Percentiles rank a stretch among this genome's conserved stretches.
Conservation (phyloP, 257 asterid species). For the Solanum sejunctum region DNA sequence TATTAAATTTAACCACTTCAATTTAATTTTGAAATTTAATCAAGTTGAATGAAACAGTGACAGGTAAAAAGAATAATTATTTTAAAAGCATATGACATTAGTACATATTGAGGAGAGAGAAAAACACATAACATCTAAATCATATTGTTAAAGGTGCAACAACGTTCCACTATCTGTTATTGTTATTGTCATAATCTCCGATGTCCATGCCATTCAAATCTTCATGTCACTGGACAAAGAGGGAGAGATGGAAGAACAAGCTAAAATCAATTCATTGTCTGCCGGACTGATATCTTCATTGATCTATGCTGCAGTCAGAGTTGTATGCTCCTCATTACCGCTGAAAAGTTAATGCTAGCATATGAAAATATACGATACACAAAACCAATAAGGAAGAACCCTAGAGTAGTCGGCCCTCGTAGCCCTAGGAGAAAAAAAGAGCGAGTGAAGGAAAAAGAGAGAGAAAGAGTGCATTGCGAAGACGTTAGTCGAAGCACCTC, state of each 20-base stretch:
- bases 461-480: not conserved
- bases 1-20: no score
- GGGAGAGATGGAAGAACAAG: no score
- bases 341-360: not conserved
- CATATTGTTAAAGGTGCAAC: not conserved
- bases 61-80: no score
- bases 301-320: accelerated
- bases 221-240: no score
- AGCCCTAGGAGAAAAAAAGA: not conserved
- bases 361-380: not conserved
- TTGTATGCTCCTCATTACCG: not conserved
- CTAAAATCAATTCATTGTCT: not conserved
- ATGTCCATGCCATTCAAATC: not conserved
- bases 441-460: not conserved
- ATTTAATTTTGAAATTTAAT: no score
- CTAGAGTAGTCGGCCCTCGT: not conserved
- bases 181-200: no score
- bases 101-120: no score
- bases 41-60: no score
- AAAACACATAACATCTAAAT: not conserved
- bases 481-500: not conserved
- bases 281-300: not conserved
- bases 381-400: not conserved
- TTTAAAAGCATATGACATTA: no score
- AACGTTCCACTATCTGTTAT: not conserved